Conservation (phyloP, 192 early-diverging fungal species). For the Backusella circina region DNA sequence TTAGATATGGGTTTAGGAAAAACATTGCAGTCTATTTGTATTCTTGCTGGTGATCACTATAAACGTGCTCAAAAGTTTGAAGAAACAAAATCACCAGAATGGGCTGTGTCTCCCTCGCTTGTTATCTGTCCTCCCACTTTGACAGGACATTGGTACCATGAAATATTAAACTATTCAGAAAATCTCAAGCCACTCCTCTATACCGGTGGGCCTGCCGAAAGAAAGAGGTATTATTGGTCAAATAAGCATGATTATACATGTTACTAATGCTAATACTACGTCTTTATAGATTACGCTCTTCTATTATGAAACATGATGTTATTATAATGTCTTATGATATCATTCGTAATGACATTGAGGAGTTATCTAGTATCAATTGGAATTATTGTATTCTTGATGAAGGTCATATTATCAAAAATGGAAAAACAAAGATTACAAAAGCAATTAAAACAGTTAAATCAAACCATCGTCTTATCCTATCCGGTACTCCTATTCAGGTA, state of each 20-base stretch:
- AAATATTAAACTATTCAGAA: slow-evolving; percentile 79
- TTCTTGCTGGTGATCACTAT: slow-evolving; percentile 87
- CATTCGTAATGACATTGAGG: slow-evolving; percentile 92
- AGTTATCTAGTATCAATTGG: slow-evolving; percentile 66
- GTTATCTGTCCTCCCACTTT: slow-evolving; percentile 96
- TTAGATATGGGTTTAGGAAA: slow-evolving; percentile 98
- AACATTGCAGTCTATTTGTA: slow-evolving; percentile 95
- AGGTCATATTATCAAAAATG: slow-evolving; percentile 97
- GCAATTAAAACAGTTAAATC: slow-evolving; percentile 87
- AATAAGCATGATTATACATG: background rate
- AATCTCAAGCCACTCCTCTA: slow-evolving; percentile 82
- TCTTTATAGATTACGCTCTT: slow-evolving; percentile 43
- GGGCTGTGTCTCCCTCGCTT: slow-evolving; percentile 73
- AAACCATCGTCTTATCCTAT: slow-evolving; percentile 88
- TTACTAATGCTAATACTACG: background rate
- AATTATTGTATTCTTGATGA: slow-evolving; percentile 98
- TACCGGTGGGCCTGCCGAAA: slow-evolving; percentile 75
- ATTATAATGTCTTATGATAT: slow-evolving; percentile 97
- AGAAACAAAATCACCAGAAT: slow-evolving; percentile 56
- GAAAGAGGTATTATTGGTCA: slow-evolving; percentile 47
- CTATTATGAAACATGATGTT: slow-evolving; percentile 63
- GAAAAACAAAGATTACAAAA: slow-evolving; percentile 89
- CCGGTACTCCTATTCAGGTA: slow-evolving; percentile 91
- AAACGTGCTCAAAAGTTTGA: slow-evolving; percentile 56
- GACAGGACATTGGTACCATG: slow-evolving; percentile 95